These are phyloP conservation scores for Casuarina cunninghamiana DNA, from an alignment of 306 rosid genomes.

Conservation along the genomic window DNA sequence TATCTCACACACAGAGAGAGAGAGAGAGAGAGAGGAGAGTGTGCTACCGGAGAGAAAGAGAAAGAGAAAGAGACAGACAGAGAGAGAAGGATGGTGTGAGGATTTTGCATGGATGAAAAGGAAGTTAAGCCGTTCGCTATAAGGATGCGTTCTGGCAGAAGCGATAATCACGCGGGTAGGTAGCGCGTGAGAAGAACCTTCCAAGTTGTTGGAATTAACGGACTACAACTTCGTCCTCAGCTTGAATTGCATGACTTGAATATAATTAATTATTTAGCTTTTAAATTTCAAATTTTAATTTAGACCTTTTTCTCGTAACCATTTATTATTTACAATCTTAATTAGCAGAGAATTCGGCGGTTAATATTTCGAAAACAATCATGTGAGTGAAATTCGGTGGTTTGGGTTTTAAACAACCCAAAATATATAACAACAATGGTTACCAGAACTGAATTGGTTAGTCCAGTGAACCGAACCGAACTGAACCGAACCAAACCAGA, in stretches of 20 bases:
- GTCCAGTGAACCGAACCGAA: too few species aligned
- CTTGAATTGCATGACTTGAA: too few species aligned
- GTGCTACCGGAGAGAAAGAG: constrained; percentile 11
- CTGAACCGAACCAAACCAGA: neutral
- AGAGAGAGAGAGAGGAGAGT: constrained; percentile 18
- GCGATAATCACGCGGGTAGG: constrained; percentile 21
- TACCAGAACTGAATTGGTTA: too few species aligned
- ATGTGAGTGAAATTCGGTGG: too few species aligned
- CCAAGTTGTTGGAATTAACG: neutral
- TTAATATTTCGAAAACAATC: too few species aligned
- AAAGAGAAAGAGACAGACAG: constrained; percentile 13
- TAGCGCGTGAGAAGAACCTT: constrained; percentile 26
- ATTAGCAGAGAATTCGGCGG: too few species aligned
- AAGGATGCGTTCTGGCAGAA: neutral
- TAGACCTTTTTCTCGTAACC: too few species aligned
- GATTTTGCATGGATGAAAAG: constrained; percentile 56
- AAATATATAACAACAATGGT: too few species aligned
- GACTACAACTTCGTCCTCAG: neutral
- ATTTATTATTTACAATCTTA: too few species aligned
- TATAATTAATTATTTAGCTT: too few species aligned
- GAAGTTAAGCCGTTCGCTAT: constrained; percentile 48
- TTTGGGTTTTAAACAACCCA: too few species aligned
- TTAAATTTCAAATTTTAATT: too few species aligned
- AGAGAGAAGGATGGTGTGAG: constrained; percentile 28
- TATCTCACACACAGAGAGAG: constrained; percentile 9